Base-by-base conservation (phyloP, 2,329 filamentous ascomycete species). In the Claviceps sp. region DNA sequence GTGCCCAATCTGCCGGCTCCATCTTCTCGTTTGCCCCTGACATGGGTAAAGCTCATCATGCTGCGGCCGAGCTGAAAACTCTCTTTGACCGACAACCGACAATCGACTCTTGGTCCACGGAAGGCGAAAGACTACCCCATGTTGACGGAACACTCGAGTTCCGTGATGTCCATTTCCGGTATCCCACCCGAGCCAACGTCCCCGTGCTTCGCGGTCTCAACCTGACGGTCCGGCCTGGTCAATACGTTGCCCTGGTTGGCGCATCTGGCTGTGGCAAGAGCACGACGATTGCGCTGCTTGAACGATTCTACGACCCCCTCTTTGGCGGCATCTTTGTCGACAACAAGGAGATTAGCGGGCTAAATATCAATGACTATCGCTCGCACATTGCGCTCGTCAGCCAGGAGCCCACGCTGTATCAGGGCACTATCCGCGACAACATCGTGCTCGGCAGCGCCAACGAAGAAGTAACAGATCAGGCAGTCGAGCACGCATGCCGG, bases 371-470 rank as follows among this genome's bases (percentile, higher is more conserved):
- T 67, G 82, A 90, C 52, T 96, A 96, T 70, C 84, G 93, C 50
- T 82, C 78, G 18, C 81, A 84, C 65, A 79, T 97, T 56, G 85
- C 91, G 0, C 82, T 98, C 9, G 91, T 98, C 14, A 89, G 85
- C 37, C 93, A 97, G 64, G 93, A 97, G 65, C 91, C 93, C 0
- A 95, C 91, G 0, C 72, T 98, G 0, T 98, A 96, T 69, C 89
- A 95, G 66, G 93, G 91, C 44, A 90, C 85, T 0, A 88, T 98
- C 61, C 80, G 78, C 58, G 90, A 97, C 37, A 97, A 97, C 64
- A 88, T 97, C 56, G 70, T 95, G 5, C 78, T 97, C 2, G 88
- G 89, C 11, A 81, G 81, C 41, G 72, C 85, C 7, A 71, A 75
- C 13, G 79, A 84, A 5, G 74, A 82, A 30, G 77, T 93, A 1